These are phyloP conservation scores for Aspergillus nanangensis DNA, from an alignment of 495 filamentous ascomycete genomes.

Conservation along the genomic window DNA sequence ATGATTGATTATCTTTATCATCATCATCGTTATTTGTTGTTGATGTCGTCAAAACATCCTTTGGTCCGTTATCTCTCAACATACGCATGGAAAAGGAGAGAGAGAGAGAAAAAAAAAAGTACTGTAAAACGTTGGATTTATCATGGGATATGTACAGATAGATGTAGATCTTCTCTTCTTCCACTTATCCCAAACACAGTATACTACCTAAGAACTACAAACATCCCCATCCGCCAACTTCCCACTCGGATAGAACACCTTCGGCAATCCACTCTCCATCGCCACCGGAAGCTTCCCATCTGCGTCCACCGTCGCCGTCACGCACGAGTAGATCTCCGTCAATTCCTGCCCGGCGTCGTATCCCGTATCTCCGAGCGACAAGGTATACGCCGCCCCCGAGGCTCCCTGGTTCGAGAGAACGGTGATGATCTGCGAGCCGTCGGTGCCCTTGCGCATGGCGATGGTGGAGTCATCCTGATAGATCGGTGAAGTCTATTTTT, in stretches of 20 bases:
- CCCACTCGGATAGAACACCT: slow-evolving; percentile 20
- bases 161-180: no score
- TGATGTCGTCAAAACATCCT: no score
- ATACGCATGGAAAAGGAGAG: no score
- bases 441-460: slow-evolving; percentile 60
- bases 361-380: slow-evolving; percentile 41
- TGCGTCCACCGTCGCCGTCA: slow-evolving; percentile 28
- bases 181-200: no score
- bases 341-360: slow-evolving; percentile 28
- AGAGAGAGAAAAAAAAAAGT: no score
- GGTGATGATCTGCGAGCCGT: slow-evolving; percentile 51
- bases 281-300: slow-evolving; percentile 30
- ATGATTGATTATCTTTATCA: no score
- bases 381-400: slow-evolving; percentile 35
- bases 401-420: slow-evolving; percentile 57
- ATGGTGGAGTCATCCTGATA: slow-evolving; percentile 54
- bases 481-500: slow-evolving; percentile 43
- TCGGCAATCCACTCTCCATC: slow-evolving; percentile 26
- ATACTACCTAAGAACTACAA: neutral
- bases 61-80: no score
- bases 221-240: slow-evolving; percentile 7
- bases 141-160: no score
- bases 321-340: slow-evolving; percentile 45
- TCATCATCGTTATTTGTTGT: no score
- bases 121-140: no score